These are phyloP conservation scores for Nicotiana benthamiana DNA, from an alignment of 257 asterid species.

Conservation along the genomic window DNA sequence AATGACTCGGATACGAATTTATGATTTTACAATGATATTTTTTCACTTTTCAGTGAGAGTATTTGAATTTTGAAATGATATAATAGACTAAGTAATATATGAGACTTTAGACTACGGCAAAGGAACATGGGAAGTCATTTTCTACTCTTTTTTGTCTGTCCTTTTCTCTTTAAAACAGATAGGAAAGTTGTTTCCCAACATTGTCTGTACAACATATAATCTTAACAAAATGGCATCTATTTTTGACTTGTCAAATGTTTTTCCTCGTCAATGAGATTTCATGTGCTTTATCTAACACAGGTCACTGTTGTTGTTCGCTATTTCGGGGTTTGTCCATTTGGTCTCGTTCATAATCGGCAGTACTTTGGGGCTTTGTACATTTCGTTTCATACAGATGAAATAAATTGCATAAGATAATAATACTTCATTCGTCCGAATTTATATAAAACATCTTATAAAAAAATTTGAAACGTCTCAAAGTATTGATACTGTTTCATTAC, in stretches of 20 bases:
- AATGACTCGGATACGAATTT: background rate
- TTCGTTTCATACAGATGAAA: too few relatives aligned
- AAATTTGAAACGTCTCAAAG: too few relatives aligned
- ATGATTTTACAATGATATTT: too few relatives aligned
- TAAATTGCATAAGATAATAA: too few relatives aligned
- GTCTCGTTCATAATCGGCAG: background rate
- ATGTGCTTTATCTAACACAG: background rate
- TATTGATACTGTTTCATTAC: too few relatives aligned
- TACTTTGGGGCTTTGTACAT: too few relatives aligned
- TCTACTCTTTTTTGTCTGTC: background rate
- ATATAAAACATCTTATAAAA: too few relatives aligned
- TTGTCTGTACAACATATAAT: background rate
- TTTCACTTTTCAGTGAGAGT: too few relatives aligned
- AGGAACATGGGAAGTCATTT: background rate
- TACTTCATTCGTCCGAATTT: too few relatives aligned
- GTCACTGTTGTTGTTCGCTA: background rate
- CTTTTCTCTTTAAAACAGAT: background rate
- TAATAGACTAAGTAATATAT: background rate
- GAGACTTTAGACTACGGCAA: background rate
- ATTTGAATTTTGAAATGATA: too few relatives aligned
- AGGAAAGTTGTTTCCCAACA: background rate
- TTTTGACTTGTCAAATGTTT: background rate
- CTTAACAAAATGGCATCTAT: background rate
- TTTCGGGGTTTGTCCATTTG: background rate
- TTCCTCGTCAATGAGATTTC: background rate